Conservation (phyloP, 164 flowering plant species). For the Stephania cephalantha region DNA sequence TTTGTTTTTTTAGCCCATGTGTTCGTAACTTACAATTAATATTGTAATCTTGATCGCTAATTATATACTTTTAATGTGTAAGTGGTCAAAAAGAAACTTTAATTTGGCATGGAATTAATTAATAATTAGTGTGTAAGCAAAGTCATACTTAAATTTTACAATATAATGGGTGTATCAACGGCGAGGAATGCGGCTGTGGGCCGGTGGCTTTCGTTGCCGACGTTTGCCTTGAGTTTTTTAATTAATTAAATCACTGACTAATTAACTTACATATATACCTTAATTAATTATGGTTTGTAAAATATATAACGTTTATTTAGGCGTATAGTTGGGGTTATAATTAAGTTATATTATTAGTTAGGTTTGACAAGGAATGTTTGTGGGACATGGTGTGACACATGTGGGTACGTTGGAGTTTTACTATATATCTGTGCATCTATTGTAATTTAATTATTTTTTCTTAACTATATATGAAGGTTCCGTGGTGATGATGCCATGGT, state of each 20-base stretch:
- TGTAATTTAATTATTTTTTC: background rate
- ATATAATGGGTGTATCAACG: background rate
- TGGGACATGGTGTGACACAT: background rate
- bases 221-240: background rate
- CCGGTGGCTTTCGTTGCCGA: background rate
- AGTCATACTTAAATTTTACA: too few species aligned
- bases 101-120: background rate
- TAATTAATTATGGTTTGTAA: background rate
- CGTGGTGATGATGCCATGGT: background rate
- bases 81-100: background rate
- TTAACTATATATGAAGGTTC: background rate
- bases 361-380: conserved; percentile 4
- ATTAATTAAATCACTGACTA: too few species aligned
- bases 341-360: background rate
- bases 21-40: background rate
- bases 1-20: background rate
- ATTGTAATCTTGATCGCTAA: too few species aligned
- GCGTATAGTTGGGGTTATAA: background rate
- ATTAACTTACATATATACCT: too few species aligned
- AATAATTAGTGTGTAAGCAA: background rate
- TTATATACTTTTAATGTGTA: background rate
- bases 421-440: background rate
- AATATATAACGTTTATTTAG: background rate
- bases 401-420: background rate
- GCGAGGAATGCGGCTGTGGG: background rate